Evolutionary conservation across 371 early-diverging fungal genomes (phyloP).

Genomic region (Coemansia sp.): DNA sequence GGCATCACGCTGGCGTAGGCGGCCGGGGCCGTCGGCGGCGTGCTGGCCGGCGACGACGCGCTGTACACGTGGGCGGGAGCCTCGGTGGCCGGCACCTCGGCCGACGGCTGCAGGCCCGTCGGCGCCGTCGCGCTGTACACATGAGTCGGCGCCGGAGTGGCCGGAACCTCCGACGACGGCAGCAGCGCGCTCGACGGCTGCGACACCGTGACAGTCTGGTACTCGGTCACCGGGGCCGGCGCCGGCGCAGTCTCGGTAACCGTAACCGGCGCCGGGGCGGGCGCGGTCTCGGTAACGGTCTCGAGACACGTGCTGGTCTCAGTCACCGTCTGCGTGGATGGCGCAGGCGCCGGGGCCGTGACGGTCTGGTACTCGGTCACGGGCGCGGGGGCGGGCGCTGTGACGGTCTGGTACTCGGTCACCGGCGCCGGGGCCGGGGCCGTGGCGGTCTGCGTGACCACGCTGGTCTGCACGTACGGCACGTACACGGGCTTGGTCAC

Average conservation of each 20-base stretch:
- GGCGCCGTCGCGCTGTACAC: constrained; percentile 9
- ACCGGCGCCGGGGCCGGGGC: constrained; percentile 24
- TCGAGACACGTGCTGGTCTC: not conserved
- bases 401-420: constrained; percentile 11
- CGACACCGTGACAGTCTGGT: constrained; percentile 30
- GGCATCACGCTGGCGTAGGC: not conserved
- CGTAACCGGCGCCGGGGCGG: constrained; percentile 7
- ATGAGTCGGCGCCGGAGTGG: constrained; percentile 2
- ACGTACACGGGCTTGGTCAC: constrained; percentile 46
- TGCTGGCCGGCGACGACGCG: constrained; percentile 4
- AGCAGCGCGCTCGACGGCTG: constrained; percentile 7
- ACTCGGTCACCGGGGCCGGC: constrained; percentile 33
- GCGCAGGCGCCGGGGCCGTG: constrained; percentile 6
- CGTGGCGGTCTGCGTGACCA: constrained; percentile 25
- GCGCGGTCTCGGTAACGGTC: constrained; percentile 2
- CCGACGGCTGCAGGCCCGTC: constrained; percentile 1
- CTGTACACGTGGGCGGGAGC: constrained; percentile 9
- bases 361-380: constrained; percentile 25
- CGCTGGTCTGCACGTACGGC: constrained; percentile 47
- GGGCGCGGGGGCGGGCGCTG: constrained; percentile 22
- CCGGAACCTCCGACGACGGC: constrained; percentile 15
- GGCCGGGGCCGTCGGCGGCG: not conserved
- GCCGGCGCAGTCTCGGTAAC: constrained; percentile 32
- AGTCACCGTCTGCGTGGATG: not conserved
- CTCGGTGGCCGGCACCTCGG: not conserved